These are phyloP conservation scores for Pistacia integerrima DNA, from an alignment of 345 rosid species.

Conservation along the genomic window DNA sequence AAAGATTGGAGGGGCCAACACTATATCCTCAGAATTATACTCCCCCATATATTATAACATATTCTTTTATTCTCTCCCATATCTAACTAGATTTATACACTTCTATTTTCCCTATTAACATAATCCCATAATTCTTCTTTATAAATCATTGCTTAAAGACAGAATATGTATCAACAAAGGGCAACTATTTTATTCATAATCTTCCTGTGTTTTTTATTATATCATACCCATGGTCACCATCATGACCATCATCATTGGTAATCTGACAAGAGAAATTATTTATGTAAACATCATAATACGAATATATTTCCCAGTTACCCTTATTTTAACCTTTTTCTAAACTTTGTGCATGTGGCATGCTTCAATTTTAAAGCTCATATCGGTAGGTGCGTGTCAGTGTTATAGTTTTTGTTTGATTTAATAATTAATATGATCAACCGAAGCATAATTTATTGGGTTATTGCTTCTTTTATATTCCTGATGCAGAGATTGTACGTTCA, in stretches of 20 bases:
- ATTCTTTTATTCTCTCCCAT: slow-evolving; percentile 31
- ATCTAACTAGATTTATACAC: slow-evolving; percentile 18
- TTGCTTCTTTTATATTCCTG: background rate
- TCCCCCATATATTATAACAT: slow-evolving; percentile 6
- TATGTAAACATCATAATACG: background rate
- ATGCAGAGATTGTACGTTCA: background rate
- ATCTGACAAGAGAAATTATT: slow-evolving; percentile 31
- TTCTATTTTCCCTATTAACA: slow-evolving; percentile 9
- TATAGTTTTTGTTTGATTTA: background rate
- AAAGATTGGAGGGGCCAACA: slow-evolving; percentile 22
- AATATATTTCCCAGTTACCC: slow-evolving; percentile 5
- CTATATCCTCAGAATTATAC: slow-evolving; percentile 20
- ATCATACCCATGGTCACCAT: slow-evolving; percentile 26
- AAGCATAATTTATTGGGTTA: too few relatives aligned
- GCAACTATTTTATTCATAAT: slow-evolving; percentile 24
- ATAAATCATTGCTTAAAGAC: slow-evolving; percentile 12
- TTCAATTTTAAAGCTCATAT: slow-evolving; percentile 14
- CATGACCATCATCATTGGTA: slow-evolving; percentile 48
- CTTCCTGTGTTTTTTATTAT: slow-evolving; percentile 5
- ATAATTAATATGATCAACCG: too few relatives aligned
- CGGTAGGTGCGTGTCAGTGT: background rate
- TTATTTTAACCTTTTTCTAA: background rate
- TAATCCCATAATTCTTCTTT: slow-evolving; percentile 3
- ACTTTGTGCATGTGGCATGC: slow-evolving; percentile 19
- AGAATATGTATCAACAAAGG: slow-evolving; percentile 18